Base-by-base conservation (phyloP, 129 eudicot species). In the carrot (Daucus carota) region DNA sequence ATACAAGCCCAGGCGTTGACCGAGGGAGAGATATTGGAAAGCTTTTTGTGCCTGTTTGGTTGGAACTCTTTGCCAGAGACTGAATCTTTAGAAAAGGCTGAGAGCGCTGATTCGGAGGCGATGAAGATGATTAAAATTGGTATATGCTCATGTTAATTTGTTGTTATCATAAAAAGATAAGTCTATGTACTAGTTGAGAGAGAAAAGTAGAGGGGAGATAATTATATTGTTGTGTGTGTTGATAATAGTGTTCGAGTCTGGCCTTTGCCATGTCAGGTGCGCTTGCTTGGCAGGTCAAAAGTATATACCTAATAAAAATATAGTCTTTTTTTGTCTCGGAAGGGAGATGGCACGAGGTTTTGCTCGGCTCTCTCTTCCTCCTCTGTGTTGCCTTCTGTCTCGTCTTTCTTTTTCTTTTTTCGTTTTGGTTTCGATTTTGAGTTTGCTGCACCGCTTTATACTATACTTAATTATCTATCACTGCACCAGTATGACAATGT, bases 241-340 rank as follows among this genome's bases (percentile, higher is more conserved):
- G 34, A 36, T 36, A 36, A n/a, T n/a, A n/a, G n/a, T 36, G 69
- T 45, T 34, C 20, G 60, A 50, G 60, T 52, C 60, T 52, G 98
- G 79, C 98, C 98, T 92, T 92, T 92, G 98, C 96, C 95, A 90
- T 90, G 93, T 62, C 85, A 87, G 98, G 98, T 92, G 98, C 92
- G 98, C 98, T 92, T 84, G 93, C 90, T 79, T 92, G 96, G 98
- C 98, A 92, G 98, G 98, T 82, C 93, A 80, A 73, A 80, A 20
- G 10, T 72, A 52, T 72, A 52, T 43, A 41, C 52, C 73, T 79
- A 87, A 85, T 82, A 84, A 80, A 84, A 40, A 2, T 17, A 16
- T 22, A 10, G 3, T 33, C 16, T 87, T 88, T 87, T n/a, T 72
- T 85, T 77, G 81, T 85, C 73, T 70, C 43, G 45, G 86, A 80